Percentiles rank a stretch among this genome's conserved stretches.
Conservation (phyloP, 805 yeast species). For the Teunomyces cretensis region DNA sequence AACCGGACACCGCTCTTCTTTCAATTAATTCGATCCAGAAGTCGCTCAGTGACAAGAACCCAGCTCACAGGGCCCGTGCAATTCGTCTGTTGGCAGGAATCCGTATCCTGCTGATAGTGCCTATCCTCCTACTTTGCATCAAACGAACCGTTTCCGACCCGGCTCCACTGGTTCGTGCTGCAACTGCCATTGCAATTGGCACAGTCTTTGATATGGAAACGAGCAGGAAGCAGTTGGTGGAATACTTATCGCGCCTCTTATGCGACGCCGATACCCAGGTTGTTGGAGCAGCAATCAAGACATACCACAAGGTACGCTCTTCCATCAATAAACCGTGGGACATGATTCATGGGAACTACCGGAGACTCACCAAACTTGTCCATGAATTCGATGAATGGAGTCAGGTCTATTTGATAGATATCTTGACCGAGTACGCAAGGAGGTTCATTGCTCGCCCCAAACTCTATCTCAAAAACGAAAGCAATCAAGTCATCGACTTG, state of each 20-base stretch:
- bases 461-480: slow-evolving; percentile 29
- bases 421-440: slow-evolving; percentile 67
- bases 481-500: slow-evolving; percentile 30
- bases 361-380: slow-evolving; percentile 52
- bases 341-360: slow-evolving; percentile 68
- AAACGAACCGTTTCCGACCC: slow-evolving; percentile 67
- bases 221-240: slow-evolving; percentile 48
- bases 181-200: slow-evolving; percentile 74
- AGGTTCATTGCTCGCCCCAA: slow-evolving; percentile 57
- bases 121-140: slow-evolving; percentile 73
- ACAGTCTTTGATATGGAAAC: slow-evolving; percentile 46
- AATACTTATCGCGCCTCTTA: slow-evolving; percentile 51
- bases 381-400: slow-evolving; percentile 70
- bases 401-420: slow-evolving; percentile 56
- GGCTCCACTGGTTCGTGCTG: slow-evolving; percentile 74
- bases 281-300: slow-evolving; percentile 63
- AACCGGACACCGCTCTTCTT: slow-evolving; percentile 86
- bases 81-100: slow-evolving; percentile 82
- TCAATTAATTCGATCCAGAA: slow-evolving; percentile 92
- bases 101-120: slow-evolving; percentile 74
- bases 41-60: slow-evolving; percentile 66
- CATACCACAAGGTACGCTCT: slow-evolving; percentile 49
- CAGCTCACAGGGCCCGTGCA: slow-evolving; percentile 68
- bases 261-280: slow-evolving; percentile 69
- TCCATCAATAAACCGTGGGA: slow-evolving; percentile 51